phyloP scores from a whole-genome alignment of 306 rosid species.

The Styphnolobium japonicum region DNA sequence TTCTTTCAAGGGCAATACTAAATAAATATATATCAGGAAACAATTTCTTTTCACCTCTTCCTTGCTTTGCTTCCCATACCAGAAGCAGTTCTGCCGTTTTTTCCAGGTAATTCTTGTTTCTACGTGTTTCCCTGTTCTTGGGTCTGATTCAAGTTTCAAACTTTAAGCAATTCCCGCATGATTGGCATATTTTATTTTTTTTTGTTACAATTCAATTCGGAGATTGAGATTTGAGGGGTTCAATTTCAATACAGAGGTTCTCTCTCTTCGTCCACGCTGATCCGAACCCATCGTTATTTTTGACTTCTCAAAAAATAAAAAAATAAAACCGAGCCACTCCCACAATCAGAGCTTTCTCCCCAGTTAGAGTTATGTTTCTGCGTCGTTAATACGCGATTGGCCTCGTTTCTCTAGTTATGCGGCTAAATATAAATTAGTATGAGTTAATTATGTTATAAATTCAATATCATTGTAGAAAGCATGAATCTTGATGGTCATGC shows the following conservation, averaged over 20 bases:
- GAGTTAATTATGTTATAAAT: background rate
- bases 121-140: background rate
- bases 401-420: background rate
- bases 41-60: too few relatives aligned
- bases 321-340: too few relatives aligned
- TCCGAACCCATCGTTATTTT: background rate
- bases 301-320: background rate
- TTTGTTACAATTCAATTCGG: background rate
- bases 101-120: background rate
- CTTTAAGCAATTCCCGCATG: background rate
- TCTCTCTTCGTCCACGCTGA: background rate
- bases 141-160: conserved; percentile 20
- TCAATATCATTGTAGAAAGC: background rate
- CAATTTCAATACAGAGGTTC: background rate
- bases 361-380: background rate
- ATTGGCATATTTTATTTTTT: too few relatives aligned
- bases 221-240: background rate
- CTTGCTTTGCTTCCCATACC: background rate
- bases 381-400: background rate
- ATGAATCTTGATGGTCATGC: background rate
- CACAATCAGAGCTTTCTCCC: background rate
- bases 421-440: conserved; percentile 14
- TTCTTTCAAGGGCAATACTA: too few relatives aligned
- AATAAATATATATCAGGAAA: too few relatives aligned
- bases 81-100: background rate